These are phyloP conservation scores for Delphinella strobiligena DNA, from an alignment of 2,329 filamentous ascomycete species.

Conservation along the genomic window DNA sequence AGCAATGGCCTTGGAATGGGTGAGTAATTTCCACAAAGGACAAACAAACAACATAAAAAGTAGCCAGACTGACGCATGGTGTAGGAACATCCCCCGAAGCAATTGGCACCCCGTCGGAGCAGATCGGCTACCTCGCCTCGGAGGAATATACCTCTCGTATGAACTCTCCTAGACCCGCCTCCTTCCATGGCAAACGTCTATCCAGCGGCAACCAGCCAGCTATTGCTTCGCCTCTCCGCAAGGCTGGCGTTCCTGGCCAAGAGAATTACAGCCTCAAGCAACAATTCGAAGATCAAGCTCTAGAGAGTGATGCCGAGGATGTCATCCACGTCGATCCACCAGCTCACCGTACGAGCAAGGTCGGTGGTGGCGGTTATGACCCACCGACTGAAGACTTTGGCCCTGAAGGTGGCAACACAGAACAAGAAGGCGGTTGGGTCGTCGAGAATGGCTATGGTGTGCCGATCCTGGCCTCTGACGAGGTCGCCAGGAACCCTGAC, in stretches of 20 bases:
- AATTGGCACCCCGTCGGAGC: conserved; percentile 71
- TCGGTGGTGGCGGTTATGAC: conserved; percentile 38
- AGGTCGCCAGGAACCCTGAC: conserved; percentile 69
- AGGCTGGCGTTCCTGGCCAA: conserved; percentile 36
- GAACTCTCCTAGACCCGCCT: conserved; percentile 47
- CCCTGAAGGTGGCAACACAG: conserved; percentile 31
- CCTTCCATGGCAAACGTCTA: conserved; percentile 14
- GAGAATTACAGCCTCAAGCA: conserved; percentile 12
- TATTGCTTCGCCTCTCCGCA: conserved; percentile 28
- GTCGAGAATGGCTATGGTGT: conserved; percentile 53
- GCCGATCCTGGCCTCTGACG: conserved; percentile 81
- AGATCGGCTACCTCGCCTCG: conserved; percentile 76
- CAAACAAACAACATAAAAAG: too few relatives aligned
- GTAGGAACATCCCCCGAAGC: conserved; percentile 53
- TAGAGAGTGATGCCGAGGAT: conserved; percentile 39
- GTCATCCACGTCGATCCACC: conserved; percentile 71
- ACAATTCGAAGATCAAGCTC: conserved; percentile 17
- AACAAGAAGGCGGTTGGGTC: conserved; percentile 37
- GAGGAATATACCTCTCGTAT: conserved; percentile 74
- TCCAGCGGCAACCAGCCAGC: conserved; percentile 25
- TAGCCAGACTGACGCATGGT: conserved; percentile 13
- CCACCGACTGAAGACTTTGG: conserved; percentile 41
- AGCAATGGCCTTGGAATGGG: conserved; percentile 39
- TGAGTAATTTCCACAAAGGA: too few relatives aligned
- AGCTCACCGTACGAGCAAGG: conserved; percentile 30